phyloP scores from a whole-genome alignment of 73 alveolate genomes.

The Paraurostyla sp. region DNA sequence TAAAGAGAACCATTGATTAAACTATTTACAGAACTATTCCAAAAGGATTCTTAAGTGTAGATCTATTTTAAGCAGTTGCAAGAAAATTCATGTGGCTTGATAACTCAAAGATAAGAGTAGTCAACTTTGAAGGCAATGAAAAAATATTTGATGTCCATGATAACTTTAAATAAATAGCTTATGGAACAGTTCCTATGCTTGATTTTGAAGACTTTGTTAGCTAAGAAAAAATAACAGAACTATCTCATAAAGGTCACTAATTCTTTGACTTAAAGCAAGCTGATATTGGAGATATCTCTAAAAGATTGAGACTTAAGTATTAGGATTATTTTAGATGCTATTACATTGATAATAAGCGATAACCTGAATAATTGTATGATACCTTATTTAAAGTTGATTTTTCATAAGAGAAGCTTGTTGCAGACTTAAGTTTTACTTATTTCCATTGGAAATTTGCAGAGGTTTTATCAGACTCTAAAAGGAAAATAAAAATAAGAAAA shows the following conservation, averaged over 20 bases:
- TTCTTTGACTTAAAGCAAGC: constrained; percentile 14
- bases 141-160: constrained; percentile 24
- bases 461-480: not conserved
- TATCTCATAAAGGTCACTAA: not conserved
- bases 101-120: not conserved
- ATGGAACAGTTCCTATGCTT: constrained; percentile 53
- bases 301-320: constrained; percentile 6
- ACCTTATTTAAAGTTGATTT: constrained; percentile 28
- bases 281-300: not conserved
- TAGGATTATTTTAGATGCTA: constrained; percentile 15
- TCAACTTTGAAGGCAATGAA: constrained; percentile 55
- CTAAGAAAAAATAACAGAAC: not conserved
- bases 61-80: not conserved
- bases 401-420: not conserved
- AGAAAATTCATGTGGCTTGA: constrained; percentile 47
- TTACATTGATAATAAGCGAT: constrained; percentile 8
- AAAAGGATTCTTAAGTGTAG: constrained; percentile 8
- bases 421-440: constrained; percentile 32
- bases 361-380: constrained; percentile 9
- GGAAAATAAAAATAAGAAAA: constrained; percentile 25
- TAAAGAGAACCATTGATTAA: constrained; percentile 23
- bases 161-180: constrained; percentile 5
- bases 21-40: constrained; percentile 16
- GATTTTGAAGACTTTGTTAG: not conserved
- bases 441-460: constrained; percentile 65